A percentile compares a stretch with the other conserved stretches of the same genome.
Conservation (phyloP, 805 yeast genomes). For the Danielia reshetovae region DNA sequence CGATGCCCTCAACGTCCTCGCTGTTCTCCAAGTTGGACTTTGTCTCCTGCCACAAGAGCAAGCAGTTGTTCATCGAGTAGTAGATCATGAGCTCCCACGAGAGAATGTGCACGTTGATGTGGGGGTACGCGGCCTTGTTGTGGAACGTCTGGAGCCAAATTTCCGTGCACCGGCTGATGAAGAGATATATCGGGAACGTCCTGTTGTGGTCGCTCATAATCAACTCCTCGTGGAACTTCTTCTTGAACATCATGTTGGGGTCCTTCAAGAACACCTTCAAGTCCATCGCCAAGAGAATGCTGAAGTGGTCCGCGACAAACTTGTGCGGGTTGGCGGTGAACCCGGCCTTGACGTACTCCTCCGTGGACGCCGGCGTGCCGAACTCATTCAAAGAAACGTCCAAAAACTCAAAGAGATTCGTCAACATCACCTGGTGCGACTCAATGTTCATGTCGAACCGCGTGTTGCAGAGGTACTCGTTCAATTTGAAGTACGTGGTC, state of each 20-base stretch:
- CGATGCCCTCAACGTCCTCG: slow-evolving; percentile 50
- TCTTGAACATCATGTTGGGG: slow-evolving; percentile 57
- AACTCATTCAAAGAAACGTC: slow-evolving; percentile 40
- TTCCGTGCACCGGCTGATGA: slow-evolving; percentile 31
- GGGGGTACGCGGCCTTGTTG: slow-evolving; percentile 28
- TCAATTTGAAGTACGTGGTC: slow-evolving; percentile 30
- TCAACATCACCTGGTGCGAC: slow-evolving; percentile 39
- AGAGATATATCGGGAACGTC: slow-evolving; percentile 47
- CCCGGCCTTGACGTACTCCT: slow-evolving; percentile 45
- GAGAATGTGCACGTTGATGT: slow-evolving; percentile 38
- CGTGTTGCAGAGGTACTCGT: slow-evolving; percentile 31
- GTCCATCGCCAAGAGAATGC: slow-evolving; percentile 51
- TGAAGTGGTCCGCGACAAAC: slow-evolving; percentile 41
- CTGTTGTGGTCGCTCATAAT: slow-evolving; percentile 52
- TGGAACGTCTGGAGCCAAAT: slow-evolving; percentile 35
- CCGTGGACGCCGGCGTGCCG: slow-evolving; percentile 39
- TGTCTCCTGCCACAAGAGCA: slow-evolving; percentile 64
- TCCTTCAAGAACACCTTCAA: slow-evolving; percentile 51
- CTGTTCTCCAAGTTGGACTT: slow-evolving; percentile 41
- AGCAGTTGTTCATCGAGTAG: slow-evolving; percentile 51
- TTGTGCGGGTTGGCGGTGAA: slow-evolving; percentile 41
- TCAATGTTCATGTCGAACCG: slow-evolving; percentile 35
- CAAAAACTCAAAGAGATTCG: slow-evolving; percentile 35
- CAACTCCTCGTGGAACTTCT: slow-evolving; percentile 59
- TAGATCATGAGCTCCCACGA: slow-evolving; percentile 55